phyloP scores from a whole-genome alignment of 2,329 filamentous ascomycete species.

The Colletotrichum tropicale region DNA sequence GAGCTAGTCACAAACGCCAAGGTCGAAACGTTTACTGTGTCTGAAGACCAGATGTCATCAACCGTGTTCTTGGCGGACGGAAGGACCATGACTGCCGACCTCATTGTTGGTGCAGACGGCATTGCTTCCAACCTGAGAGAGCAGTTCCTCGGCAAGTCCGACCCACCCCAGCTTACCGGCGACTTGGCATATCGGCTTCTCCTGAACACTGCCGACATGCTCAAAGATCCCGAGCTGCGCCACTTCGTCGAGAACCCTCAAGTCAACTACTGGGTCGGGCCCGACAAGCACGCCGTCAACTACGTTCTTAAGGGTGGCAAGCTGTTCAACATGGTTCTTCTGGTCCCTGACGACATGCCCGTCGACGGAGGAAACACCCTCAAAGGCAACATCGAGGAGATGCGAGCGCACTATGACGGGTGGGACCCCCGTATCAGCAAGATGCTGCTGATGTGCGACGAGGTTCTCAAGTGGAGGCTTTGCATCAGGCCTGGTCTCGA shows the following conservation, averaged over 20 bases:
- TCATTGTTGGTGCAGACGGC: constrained; percentile 51
- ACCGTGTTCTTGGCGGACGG: constrained; percentile 25
- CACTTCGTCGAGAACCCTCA: constrained; percentile 25
- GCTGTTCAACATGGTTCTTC: constrained; percentile 35
- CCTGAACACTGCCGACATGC: constrained; percentile 25
- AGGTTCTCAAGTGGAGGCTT: constrained; percentile 65
- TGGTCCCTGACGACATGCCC: constrained; percentile 50
- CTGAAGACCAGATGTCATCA: background rate
- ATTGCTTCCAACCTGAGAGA: constrained; percentile 34
- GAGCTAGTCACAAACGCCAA: constrained; percentile 1
- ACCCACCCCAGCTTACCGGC: constrained; percentile 27
- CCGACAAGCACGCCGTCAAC: constrained; percentile 30
- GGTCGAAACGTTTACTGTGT: constrained; percentile 16
- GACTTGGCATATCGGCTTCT: constrained; percentile 32
- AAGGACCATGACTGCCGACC: constrained; percentile 32
- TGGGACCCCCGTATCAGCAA: constrained; percentile 65
- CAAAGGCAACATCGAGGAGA: constrained; percentile 53
- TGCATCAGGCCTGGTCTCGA: constrained; percentile 58
- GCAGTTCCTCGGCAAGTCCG: constrained; percentile 1
- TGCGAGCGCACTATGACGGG: constrained; percentile 52
- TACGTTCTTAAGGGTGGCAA: constrained; percentile 29
- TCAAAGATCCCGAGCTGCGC: constrained; percentile 25
- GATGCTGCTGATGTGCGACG: constrained; percentile 59
- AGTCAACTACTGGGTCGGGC: constrained; percentile 30
- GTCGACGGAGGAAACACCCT: constrained; percentile 30